phyloP scores from a whole-genome alignment of 768 basidiomycete genomes.

The Paxillus ammoniavirescens region DNA sequence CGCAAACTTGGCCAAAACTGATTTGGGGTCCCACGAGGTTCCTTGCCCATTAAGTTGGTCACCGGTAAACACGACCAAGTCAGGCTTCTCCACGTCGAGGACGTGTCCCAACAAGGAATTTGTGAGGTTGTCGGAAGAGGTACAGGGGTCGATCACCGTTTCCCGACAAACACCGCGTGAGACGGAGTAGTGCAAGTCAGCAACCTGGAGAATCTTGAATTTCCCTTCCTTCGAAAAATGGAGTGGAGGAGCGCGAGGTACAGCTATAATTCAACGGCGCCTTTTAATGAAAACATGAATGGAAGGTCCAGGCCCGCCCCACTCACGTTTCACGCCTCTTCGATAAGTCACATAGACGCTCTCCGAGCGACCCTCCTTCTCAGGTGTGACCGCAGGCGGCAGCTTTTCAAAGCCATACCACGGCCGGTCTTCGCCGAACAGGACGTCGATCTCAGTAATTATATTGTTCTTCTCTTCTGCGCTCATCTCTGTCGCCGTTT shows the following conservation, averaged over 20 bases:
- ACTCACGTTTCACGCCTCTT: constrained; percentile 71
- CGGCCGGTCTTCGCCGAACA: constrained; percentile 80
- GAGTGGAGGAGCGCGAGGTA: constrained; percentile 72
- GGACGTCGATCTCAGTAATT: constrained; percentile 89
- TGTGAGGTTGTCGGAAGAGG: constrained; percentile 76
- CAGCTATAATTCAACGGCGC: constrained; percentile 36
- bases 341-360: constrained; percentile 68
- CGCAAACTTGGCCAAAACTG: constrained; percentile 88
- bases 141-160: constrained; percentile 49
- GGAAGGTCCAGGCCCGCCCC: neutral
- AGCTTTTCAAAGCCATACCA: constrained; percentile 87
- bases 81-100: constrained; percentile 82
- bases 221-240: constrained; percentile 82
- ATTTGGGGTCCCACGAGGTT: constrained; percentile 85
- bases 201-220: constrained; percentile 88
- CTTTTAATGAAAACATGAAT: constrained; percentile 2
- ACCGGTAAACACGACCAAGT: constrained; percentile 88
- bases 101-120: constrained; percentile 65
- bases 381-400: constrained; percentile 53
- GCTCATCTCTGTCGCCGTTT: constrained; percentile 61
- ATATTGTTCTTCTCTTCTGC: constrained; percentile 55
- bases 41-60: constrained; percentile 94
- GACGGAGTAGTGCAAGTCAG: constrained; percentile 92
- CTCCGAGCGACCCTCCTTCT: constrained; percentile 39
- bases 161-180: constrained; percentile 77